phyloP scores from a whole-genome alignment of 2,329 filamentous ascomycete species.

The Calonectria henricotiae region DNA sequence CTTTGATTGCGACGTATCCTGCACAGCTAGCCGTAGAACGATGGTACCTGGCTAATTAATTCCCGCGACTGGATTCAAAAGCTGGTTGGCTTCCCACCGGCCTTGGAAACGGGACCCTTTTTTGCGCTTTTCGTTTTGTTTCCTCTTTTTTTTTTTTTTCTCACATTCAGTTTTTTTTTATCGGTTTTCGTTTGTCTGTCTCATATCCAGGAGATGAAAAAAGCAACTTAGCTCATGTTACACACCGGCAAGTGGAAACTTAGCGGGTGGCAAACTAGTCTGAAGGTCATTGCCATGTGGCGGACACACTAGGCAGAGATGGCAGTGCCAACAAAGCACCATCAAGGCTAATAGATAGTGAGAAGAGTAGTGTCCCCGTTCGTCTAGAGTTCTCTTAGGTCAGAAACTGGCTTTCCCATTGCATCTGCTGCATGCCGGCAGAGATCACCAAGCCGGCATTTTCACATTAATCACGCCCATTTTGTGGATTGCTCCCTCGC shows the following conservation, averaged over 20 bases:
- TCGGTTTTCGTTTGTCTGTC: slow-evolving; percentile 17
- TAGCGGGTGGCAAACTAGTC: slow-evolving; percentile 18
- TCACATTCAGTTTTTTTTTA: background rate
- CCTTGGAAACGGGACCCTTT: background rate
- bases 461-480: background rate
- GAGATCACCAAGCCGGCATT: slow-evolving; percentile 4
- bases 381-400: background rate
- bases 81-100: background rate
- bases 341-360: slow-evolving; percentile 22
- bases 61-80: background rate
- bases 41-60: background rate
- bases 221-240: background rate
- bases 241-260: slow-evolving; percentile 8
- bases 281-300: slow-evolving; percentile 42
- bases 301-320: slow-evolving; percentile 34
- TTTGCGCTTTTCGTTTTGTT: background rate
- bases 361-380: slow-evolving; percentile 3
- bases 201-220: slow-evolving; percentile 5
- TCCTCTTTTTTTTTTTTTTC: background rate
- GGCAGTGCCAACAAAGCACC: slow-evolving; percentile 36
- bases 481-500: slow-evolving; percentile 5
- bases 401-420: slow-evolving; percentile 19
- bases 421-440: slow-evolving; percentile 16
- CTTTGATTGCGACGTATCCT: slow-evolving; percentile 30
- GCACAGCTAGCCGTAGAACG: background rate